Evolutionary conservation across 495 filamentous ascomycete genomes (phyloP).

Genomic region (Penicillium coprophilum): DNA sequence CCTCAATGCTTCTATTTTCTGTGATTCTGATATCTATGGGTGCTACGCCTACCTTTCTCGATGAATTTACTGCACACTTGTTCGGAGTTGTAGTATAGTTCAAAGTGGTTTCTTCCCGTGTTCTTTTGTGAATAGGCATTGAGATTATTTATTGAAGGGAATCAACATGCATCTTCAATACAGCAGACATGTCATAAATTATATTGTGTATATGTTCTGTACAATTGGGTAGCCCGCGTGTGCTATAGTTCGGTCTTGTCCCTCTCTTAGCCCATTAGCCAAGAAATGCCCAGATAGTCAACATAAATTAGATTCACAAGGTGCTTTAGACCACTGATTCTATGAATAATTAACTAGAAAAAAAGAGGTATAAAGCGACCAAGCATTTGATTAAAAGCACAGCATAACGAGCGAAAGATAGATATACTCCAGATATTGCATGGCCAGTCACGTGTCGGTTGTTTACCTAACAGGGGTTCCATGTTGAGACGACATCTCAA

Average conservation of each 20-base stretch:
- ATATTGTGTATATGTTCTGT: neutral
- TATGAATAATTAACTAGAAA: neutral
- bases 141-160: neutral
- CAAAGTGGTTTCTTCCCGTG: neutral
- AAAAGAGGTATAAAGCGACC: neutral
- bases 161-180: neutral
- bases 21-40: neutral
- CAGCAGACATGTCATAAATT: neutral
- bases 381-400: neutral
- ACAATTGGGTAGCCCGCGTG: neutral
- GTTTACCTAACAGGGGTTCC: conserved; percentile 21
- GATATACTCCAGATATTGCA: conserved; percentile 4
- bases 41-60: neutral
- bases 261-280: neutral
- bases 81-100: neutral
- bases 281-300: neutral
- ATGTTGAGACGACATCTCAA: neutral
- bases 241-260: neutral
- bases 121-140: neutral
- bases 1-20: neutral
- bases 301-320: neutral
- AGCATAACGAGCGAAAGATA: neutral
- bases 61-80: neutral
- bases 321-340: neutral
- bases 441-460: conserved; percentile 3